These are phyloP conservation scores for Colletotrichum zoysiae DNA, from an alignment of 2,329 filamentous ascomycete species.

Conservation along the genomic window DNA sequence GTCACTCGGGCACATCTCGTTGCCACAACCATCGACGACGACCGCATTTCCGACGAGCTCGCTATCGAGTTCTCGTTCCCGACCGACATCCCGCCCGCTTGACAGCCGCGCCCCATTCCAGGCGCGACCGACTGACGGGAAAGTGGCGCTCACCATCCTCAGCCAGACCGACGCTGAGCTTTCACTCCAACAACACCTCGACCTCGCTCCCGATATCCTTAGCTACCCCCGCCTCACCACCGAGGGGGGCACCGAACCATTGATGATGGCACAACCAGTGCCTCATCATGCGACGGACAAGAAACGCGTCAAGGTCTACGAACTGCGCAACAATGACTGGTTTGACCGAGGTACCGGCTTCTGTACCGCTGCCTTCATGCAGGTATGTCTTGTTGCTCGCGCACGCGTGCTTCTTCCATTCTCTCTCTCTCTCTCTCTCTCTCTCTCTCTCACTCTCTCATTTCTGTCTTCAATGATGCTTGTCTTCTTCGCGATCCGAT, in stretches of 20 bases:
- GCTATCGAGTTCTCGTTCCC: slow-evolving; percentile 26
- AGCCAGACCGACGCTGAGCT: slow-evolving; percentile 67
- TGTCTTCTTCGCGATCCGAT: slow-evolving; percentile 4
- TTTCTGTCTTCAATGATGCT: not conserved
- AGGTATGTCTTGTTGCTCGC: slow-evolving; percentile 66
- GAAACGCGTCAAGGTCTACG: slow-evolving; percentile 97
- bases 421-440: slow-evolving; percentile 19
- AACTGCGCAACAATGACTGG: slow-evolving; percentile 99
- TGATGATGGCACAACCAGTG: slow-evolving; percentile 80
- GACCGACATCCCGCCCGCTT: slow-evolving; percentile 37
- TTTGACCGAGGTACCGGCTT: slow-evolving; percentile 97
- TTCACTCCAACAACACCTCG: slow-evolving; percentile 71
- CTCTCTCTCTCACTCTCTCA: slow-evolving; percentile 18
- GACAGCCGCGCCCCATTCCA: slow-evolving; percentile 40
- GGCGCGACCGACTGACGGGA: slow-evolving; percentile 46
- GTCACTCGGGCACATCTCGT: slow-evolving; percentile 40
- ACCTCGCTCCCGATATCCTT: slow-evolving; percentile 66
- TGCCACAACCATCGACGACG: slow-evolving; percentile 36
- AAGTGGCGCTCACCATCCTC: slow-evolving; percentile 69
- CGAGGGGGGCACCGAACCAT: slow-evolving; percentile 70
- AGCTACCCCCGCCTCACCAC: slow-evolving; percentile 59
- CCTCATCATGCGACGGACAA: slow-evolving; percentile 76
- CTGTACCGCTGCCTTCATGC: slow-evolving; percentile 81
- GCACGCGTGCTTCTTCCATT: slow-evolving; percentile 4
- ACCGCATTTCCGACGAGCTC: slow-evolving; percentile 27